Base-by-base conservation (phyloP, 2,329 filamentous ascomycete species). In the Cladophialophora yegresii region DNA sequence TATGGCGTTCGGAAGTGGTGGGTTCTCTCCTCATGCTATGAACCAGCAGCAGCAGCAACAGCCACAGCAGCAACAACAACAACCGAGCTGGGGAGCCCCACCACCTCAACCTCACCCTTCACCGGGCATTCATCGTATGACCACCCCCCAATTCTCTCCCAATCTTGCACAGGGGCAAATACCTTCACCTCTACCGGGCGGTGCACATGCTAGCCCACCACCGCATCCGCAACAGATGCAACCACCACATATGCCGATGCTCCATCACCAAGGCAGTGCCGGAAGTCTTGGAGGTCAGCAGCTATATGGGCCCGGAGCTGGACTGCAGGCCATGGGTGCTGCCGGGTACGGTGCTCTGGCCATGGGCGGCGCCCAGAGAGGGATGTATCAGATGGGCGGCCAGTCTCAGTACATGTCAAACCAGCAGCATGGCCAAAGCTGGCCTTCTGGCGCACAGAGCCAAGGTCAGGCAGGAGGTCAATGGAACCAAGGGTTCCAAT, bases 51-150 rank as follows among this genome's bases (percentile, higher is more conserved):
- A 74, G 47, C 73, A 84, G 33, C 78, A 77, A 16, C 36, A 3
- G 16, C 36, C 13, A 16, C 36, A 13, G 16, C 32, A 74, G 47
- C 73, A 84, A 30, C 78, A 77, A 36, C 77, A 84, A 55, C 85
- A 87, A 49, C 88, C 89, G 74, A 89, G 78, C 84, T 92, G 85
- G 86, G 89, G 72, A 82, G 87, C 77, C 78, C 83, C 75, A 77
- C 83, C 71, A 76, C 86, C 85, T 43, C 86, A 89, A 71, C 87
- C 88, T 71, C 87, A 87, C 63, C 83, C 85, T 8, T 82, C 86
- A 1, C 82, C 84, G 54, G 72, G 77, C 64, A 76, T 81, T 56
- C 76, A 76, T 64, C 72, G 76, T 30, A 74, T 75, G 62, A 76
- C 77, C 68, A 69, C 68, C 9, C 64, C 66, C 7, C 70, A 71